Conservation (phyloP, 176 grass and related monocot species). For the Dactylis glomerata region DNA sequence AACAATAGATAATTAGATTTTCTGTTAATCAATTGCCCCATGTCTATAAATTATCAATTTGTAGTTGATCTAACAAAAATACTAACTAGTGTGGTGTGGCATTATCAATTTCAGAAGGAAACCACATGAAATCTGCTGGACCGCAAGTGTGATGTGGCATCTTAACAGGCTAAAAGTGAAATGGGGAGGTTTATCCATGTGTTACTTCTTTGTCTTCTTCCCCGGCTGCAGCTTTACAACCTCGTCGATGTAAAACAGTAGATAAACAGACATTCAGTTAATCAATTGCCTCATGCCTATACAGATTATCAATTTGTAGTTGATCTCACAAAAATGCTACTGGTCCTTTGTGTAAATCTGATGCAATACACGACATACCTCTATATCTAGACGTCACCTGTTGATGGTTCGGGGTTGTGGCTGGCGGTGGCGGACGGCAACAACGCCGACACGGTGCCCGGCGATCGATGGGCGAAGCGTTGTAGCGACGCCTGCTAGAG, state of each 20-base stretch:
- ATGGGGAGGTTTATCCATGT: background rate
- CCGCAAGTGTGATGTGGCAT: background rate
- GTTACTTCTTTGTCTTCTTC: slow-evolving; percentile 54
- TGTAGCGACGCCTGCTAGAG: background rate
- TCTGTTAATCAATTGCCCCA: background rate
- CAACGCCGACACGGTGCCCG: background rate
- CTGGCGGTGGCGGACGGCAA: background rate
- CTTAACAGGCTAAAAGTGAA: background rate
- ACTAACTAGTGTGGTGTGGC: too few relatives aligned
- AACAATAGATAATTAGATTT: background rate
- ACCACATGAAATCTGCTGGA: background rate
- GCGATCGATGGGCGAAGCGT: background rate
- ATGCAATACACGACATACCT: background rate
- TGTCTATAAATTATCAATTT: background rate
- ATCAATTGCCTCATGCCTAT: background rate
- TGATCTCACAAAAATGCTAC: background rate
- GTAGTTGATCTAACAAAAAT: background rate
- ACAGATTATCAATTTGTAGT: background rate
- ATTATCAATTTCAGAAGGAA: too few relatives aligned
- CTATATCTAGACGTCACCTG: background rate
- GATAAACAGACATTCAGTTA: background rate
- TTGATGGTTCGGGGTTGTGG: background rate
- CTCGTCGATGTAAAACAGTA: background rate
- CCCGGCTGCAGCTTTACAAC: slow-evolving; percentile 64
- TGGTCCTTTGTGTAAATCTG: background rate